Conservation (phyloP, 352 stramenopile genomes). For the Phytophthora cryptogea region DNA sequence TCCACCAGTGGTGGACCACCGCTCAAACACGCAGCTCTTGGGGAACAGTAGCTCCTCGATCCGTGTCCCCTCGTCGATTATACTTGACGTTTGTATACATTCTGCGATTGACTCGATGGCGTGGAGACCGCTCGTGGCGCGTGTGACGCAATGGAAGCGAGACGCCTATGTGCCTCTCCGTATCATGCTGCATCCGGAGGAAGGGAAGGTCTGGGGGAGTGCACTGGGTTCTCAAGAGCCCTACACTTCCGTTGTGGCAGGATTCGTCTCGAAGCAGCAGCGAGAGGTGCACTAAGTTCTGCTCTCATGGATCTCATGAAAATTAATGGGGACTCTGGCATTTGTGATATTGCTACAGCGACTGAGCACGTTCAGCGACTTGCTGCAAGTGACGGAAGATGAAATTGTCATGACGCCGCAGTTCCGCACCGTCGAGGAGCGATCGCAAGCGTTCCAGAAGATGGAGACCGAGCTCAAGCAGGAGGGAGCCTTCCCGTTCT, state of each 20-base stretch:
- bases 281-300: constrained; percentile 29
- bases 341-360: constrained; percentile 21
- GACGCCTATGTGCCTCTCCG: constrained; percentile 54
- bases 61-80: constrained; percentile 15
- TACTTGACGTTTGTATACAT: constrained; percentile 21
- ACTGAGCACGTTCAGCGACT: constrained; percentile 34
- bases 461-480: constrained; percentile 47
- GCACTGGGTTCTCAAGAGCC: constrained; percentile 13
- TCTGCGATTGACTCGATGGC: constrained; percentile 4
- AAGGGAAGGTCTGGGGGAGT: constrained; percentile 27
- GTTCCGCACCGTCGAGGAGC: constrained; percentile 36
- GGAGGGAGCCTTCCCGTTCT: constrained; percentile 54
- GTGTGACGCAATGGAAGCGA: constrained; percentile 49
- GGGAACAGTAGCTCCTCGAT: constrained; percentile 5
- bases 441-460: constrained; percentile 50
- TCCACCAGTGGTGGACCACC: constrained; percentile 8
- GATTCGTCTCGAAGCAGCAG: constrained; percentile 40
- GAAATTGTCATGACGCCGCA: constrained; percentile 37
- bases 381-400: constrained; percentile 38
- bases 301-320: background rate
- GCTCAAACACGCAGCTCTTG: too few relatives aligned
- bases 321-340: background rate
- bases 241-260: constrained; percentile 37
- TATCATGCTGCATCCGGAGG: constrained; percentile 44
- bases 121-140: constrained; percentile 43